Conservation (phyloP, 2,329 filamentous ascomycete species). For the Diplodia intermedia region DNA sequence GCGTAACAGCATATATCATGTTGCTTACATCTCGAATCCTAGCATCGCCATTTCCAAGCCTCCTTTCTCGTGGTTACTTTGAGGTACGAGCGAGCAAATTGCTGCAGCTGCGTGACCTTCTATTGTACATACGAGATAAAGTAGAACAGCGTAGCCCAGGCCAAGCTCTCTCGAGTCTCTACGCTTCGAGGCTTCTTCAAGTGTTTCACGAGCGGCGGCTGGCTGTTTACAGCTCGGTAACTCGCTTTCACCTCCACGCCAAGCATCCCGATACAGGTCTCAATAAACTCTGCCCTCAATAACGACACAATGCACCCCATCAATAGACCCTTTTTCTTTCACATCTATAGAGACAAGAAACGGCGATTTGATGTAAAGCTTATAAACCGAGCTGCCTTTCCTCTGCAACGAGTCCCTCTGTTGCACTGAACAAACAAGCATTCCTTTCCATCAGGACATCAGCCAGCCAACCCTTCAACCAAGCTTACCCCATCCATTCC, state of each 20-base stretch:
- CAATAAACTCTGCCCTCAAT: slow-evolving; percentile 13
- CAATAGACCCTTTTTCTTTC: slow-evolving; percentile 12
- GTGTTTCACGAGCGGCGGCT: neutral
- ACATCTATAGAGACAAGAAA: neutral
- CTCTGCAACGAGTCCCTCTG: neutral
- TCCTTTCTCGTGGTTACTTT: neutral
- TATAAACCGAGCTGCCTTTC: neutral
- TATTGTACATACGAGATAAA: neutral
- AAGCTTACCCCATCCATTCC: slow-evolving; percentile 12
- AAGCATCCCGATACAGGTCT: slow-evolving; percentile 24
- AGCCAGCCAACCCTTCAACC: neutral
- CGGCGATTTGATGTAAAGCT: neutral
- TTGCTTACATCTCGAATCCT: neutral
- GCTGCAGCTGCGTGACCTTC: neutral
- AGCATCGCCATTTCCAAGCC: neutral
- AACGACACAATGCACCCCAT: neutral
- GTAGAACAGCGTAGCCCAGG: neutral
- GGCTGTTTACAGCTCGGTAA: neutral
- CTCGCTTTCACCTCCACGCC: slow-evolving; percentile 4
- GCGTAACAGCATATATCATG: too few species aligned
- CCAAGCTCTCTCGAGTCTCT: neutral
- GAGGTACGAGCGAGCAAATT: neutral
- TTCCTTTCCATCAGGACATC: neutral
- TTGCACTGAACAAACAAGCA: neutral
- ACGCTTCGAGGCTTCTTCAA: neutral